Base-by-base conservation (phyloP, 768 basidiomycete genomes). In the Tricholoma bakamatsutake region DNA sequence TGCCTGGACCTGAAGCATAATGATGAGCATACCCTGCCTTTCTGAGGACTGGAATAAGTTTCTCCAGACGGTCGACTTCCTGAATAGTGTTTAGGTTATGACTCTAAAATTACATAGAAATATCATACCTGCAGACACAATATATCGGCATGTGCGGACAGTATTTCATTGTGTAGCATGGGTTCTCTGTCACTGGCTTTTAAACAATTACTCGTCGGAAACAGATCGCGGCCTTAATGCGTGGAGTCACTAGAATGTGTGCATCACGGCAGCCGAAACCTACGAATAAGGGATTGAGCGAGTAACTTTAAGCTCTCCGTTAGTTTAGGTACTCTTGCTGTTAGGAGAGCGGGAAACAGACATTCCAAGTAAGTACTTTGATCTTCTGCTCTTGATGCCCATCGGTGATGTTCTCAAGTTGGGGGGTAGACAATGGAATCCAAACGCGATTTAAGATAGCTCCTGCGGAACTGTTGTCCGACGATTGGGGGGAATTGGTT, bases 61-160 rank as follows among this genome's bases (percentile, higher is more conserved):
- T 86, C 34, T 87, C 83, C 24, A 93, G 73, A 37, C 85, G 77
- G 64, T 96, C 95, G 7, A 93, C 92, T 77, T 98, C 94, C 92
- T 97, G 28, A 55, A 48, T 50, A 57, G 34, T 12, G 45, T 17
- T 37, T 21, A 24, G 18, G 45, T 17, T 37, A 27, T 27, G 18
- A 28, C 50, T 46, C 30, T 50, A 51, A 50, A 47, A 35, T 34
- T 45, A 52, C 33, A 42, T 21, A 28, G 34, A 15, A 40, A 18
- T 27, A 24, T 37, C 12, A 52, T 67, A 88, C 93, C 77, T 97
- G 94, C 43, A 97, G 78, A 66, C 93, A 96, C 43, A 93, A 69
- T 24, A 97, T 80, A 68, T 95, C 90, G 2, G 89, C 83, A n/a
- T 80, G 64, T 55, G 88, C 81, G 2, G 79, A 78, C 13, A 81